Evolutionary conservation across 192 early-diverging fungal genomes (phyloP).

Genomic region (Backusella mclennaniae): DNA sequence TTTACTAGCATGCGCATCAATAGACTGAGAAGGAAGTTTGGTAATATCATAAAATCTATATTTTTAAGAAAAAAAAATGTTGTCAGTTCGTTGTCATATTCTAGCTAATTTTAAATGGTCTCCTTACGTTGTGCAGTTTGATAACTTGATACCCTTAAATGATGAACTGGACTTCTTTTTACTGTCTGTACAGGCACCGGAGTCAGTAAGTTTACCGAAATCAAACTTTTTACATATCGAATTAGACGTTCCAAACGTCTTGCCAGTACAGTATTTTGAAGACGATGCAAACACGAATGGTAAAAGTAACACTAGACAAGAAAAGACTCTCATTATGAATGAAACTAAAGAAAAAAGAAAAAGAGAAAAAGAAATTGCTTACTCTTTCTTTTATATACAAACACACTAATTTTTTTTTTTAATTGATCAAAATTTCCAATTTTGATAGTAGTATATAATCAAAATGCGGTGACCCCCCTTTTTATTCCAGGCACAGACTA

Average conservation of each 20-base stretch:
- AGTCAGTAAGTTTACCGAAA: conserved; percentile 3
- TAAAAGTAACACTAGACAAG: conserved; percentile 3
- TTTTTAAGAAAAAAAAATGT: not conserved
- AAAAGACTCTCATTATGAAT: not conserved
- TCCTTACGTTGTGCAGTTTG: conserved; percentile 37
- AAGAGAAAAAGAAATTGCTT: not conserved
- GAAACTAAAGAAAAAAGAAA: not conserved
- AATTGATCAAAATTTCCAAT: not conserved
- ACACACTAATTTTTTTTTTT: not conserved
- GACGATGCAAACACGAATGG: not conserved
- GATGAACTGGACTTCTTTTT: not conserved
- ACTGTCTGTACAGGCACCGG: conserved; percentile 9
- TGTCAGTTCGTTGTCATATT: not conserved
- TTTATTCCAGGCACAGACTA: not conserved
- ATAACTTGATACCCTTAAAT: conserved; percentile 13
- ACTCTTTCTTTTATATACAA: not conserved
- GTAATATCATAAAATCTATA: conserved; percentile 34
- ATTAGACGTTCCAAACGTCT: not conserved
- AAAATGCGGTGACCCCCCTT: not conserved
- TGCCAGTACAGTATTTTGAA: conserved; percentile 10
- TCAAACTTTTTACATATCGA: conserved; percentile 14
- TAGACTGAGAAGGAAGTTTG: conserved; percentile 25
- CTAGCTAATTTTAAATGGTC: not conserved
- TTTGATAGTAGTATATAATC: not conserved
- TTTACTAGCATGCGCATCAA: conserved; percentile 18